These are phyloP conservation scores for Populus tremula DNA, from an alignment of 345 rosid species.

Conservation along the genomic window DNA sequence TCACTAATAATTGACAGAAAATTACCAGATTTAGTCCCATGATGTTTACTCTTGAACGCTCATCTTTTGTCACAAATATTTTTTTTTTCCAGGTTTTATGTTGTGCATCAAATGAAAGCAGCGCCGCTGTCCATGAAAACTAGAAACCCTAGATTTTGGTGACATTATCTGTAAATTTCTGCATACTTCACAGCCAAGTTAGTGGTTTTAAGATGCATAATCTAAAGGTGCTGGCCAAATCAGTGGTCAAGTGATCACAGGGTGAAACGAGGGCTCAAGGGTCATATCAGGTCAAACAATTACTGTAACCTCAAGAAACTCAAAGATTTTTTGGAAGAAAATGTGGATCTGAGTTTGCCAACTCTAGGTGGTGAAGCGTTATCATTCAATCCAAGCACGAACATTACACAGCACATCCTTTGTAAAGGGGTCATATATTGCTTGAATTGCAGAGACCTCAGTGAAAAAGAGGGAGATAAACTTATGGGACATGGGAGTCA, in stretches of 20 bases:
- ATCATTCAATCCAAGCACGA: neutral
- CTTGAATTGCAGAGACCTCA: slow-evolving; percentile 24
- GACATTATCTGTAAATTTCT: neutral
- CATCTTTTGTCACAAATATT: neutral
- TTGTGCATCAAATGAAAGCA: neutral
- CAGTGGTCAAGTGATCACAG: neutral
- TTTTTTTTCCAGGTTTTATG: neutral
- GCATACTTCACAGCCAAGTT: neutral
- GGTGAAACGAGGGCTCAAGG: neutral
- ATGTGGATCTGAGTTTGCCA: neutral
- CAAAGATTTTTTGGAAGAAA: neutral
- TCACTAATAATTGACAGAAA: neutral
- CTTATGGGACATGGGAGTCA: slow-evolving; percentile 27
- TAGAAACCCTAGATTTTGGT: neutral
- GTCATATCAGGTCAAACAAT: neutral
- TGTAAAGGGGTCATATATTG: slow-evolving; percentile 19
- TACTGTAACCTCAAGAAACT: neutral
- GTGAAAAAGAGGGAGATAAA: slow-evolving; percentile 20
- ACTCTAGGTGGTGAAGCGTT: neutral
- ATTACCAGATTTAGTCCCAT: neutral
- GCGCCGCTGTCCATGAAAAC: neutral
- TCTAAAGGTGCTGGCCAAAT: neutral
- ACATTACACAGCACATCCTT: neutral
- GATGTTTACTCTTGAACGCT: neutral
- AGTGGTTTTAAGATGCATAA: no score